Evolutionary conservation across 108 stramenopile genomes (phyloP), one percentile per base, ranked within the genome.

Genomic region (Poteriospumella lacustris): DNA sequence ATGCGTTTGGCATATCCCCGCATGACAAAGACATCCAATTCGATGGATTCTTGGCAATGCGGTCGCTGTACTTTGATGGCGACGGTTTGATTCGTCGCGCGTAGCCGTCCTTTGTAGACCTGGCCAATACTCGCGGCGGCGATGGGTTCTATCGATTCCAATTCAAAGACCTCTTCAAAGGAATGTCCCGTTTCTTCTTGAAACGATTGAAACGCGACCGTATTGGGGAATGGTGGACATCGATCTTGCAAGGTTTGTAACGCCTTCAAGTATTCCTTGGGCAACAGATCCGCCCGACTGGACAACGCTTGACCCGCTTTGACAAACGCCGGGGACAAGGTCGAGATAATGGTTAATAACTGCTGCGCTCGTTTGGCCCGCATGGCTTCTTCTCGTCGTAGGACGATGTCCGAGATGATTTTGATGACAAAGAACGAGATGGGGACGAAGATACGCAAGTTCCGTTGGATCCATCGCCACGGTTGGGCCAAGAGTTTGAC

Each of bases 21-120:
- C 60, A 97, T 76, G 2, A 97, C 85, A 79, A 92, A 97, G 64
- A 97, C 80, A 87, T 97, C 96, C 68, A 97, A 82, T 3, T 91
- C 92, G 68, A 97, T 94, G 39, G 93, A 91, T 19, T 93, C 87
- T 83, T 95, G 94, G 52, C 94, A 95, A 59, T 89, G 82, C 15
- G 96, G 96, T 59, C 96, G 86, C 86, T 95, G 94, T 76, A 97
- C 94, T 76, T 97, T 97, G 58, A 97, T 75, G 0, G 96, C 96
- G 0, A 97, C 96, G 15, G 82, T 58, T 68, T 93, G 90, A 0
- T 92, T 94, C 82, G 92, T 94, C 5, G 87, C 88, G 38, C 85
- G 79, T 41, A 96, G 82, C n/a, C 90, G 80, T 1, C 89, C 94
- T 76, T 95, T 95, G 90, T 95, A 97, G 0, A 97, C 96, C 76